Percentiles rank a stretch among this genome's conserved stretches.
These are phyloP conservation scores for Cornus kousa DNA, from an alignment of 148 eudicot species.

Conservation along the genomic window DNA sequence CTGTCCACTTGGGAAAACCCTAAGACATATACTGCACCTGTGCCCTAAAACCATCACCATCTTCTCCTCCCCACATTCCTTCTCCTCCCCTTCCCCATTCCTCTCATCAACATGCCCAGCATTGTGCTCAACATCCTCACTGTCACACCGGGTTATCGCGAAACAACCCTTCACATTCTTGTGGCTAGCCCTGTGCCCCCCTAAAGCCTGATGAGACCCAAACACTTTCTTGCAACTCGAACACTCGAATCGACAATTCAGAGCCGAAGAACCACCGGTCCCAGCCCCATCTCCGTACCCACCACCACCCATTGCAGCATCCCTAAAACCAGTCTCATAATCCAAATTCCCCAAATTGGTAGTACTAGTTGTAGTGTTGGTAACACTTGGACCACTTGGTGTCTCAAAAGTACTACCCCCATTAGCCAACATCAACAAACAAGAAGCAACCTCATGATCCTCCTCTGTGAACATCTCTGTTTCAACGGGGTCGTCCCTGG, in stretches of 20 bases:
- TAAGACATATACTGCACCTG: constrained; percentile 52
- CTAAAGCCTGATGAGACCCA: constrained; percentile 80
- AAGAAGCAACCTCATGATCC: constrained; percentile 60
- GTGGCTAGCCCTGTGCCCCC: constrained; percentile 90
- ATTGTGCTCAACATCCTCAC: constrained; percentile 4
- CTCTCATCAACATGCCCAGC: not conserved
- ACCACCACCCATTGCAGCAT: not conserved
- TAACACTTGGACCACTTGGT: not conserved
- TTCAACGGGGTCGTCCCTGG: not conserved
- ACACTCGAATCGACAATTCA: constrained; percentile 46
- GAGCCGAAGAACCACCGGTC: not conserved
- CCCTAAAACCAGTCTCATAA: constrained; percentile 5
- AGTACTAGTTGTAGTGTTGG: not conserved
- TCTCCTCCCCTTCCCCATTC: not conserved
- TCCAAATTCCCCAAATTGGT: constrained; percentile 1
- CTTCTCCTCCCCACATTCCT: not conserved
- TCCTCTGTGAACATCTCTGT: constrained; percentile 25
- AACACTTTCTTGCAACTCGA: constrained; percentile 85
- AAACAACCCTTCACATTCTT: constrained; percentile 90
- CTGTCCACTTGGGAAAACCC: constrained; percentile 76
- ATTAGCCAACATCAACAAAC: constrained; percentile 60
- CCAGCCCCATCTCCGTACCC: not conserved
- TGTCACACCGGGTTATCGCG: constrained; percentile 36
- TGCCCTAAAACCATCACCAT: constrained; percentile 32
- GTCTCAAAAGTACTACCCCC: constrained; percentile 16